Evolutionary conservation across 139 green algal genomes (phyloP).

Genomic region (Ettlia oleoabundans): DNA sequence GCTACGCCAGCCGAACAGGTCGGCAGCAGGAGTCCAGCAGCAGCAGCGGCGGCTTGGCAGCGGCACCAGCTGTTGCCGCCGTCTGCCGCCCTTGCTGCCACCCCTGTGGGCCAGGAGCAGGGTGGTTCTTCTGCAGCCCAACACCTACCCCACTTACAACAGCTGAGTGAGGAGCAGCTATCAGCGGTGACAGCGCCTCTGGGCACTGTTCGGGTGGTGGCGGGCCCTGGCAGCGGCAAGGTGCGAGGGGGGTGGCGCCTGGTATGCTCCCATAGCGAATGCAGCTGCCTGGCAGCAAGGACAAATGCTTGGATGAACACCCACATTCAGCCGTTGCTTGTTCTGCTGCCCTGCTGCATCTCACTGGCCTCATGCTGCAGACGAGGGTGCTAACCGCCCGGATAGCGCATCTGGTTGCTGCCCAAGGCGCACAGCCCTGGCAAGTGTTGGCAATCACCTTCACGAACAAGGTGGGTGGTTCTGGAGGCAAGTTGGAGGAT

Average conservation of each 20-base stretch:
- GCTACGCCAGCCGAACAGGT: too few relatives aligned
- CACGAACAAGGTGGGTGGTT: conserved; percentile 70
- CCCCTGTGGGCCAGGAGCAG: too few relatives aligned
- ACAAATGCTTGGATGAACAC: too few relatives aligned
- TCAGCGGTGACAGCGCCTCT: conserved; percentile 32
- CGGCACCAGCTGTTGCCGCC: not conserved
- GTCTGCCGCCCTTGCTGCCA: not conserved
- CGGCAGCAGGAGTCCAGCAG: too few relatives aligned
- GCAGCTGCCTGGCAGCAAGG: too few relatives aligned
- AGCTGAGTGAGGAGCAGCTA: conserved; percentile 44
- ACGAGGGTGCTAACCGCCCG: conserved; percentile 78
- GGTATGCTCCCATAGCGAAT: not conserved
- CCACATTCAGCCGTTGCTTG: too few relatives aligned
- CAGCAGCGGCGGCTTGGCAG: not conserved
- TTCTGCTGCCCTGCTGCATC: not conserved
- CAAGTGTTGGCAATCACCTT: conserved; percentile 83
- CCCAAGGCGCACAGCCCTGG: conserved; percentile 45
- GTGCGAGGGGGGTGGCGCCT: not conserved
- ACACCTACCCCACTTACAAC: not conserved
- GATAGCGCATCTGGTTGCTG: conserved; percentile 62
- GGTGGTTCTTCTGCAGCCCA: too few relatives aligned
- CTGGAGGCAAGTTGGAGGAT: too few relatives aligned
- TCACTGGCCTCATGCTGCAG: not conserved
- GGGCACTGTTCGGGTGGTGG: conserved; percentile 26
- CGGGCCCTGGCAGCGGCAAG: conserved; percentile 81